phyloP scores from a whole-genome alignment of 352 stramenopile genomes.

The Globisporangium acanthophoron region DNA sequence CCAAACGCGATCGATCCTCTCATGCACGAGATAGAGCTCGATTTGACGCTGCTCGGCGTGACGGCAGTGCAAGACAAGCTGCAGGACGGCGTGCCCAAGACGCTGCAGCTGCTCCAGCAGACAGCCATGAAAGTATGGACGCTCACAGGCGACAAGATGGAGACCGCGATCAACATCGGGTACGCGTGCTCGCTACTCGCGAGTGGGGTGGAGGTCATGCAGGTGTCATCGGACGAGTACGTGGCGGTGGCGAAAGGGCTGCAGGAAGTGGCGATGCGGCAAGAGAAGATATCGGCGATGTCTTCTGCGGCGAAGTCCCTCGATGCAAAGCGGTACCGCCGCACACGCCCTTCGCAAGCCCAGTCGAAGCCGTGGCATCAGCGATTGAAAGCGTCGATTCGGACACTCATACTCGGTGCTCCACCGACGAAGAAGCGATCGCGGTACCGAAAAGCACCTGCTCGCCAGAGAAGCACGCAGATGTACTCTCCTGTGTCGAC shows the following conservation, averaged over 20 bases:
- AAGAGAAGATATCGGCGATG: conserved; percentile 14
- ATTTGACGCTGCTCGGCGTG: conserved; percentile 77
- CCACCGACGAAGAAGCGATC: conserved; percentile 8
- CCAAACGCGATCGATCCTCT: conserved; percentile 67
- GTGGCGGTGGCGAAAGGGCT: conserved; percentile 41
- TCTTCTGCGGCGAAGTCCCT: background rate
- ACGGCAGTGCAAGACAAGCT: conserved; percentile 94
- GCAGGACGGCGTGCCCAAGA: conserved; percentile 86
- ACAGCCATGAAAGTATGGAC: conserved; percentile 94
- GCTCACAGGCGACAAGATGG: conserved; percentile 93
- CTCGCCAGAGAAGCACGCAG: background rate
- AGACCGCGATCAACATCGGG: conserved; percentile 95
- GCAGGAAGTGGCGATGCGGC: conserved; percentile 37
- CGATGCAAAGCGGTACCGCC: conserved; percentile 4
- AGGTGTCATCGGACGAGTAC: conserved; percentile 57
- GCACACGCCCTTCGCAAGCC: background rate
- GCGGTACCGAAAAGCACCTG: conserved; percentile 1
- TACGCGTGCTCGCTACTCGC: conserved; percentile 85
- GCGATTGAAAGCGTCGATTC: conserved; percentile 3
- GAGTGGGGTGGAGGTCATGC: conserved; percentile 72
- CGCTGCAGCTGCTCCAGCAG: conserved; percentile 76
- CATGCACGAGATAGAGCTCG: conserved; percentile 80
- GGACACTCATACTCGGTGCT: conserved; percentile 4
- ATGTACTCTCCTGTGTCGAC: conserved; percentile 14
- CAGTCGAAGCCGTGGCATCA: conserved; percentile 4